These are phyloP conservation scores for Sordaria brevicollis DNA, from an alignment of 495 filamentous ascomycete species.

Conservation along the genomic window DNA sequence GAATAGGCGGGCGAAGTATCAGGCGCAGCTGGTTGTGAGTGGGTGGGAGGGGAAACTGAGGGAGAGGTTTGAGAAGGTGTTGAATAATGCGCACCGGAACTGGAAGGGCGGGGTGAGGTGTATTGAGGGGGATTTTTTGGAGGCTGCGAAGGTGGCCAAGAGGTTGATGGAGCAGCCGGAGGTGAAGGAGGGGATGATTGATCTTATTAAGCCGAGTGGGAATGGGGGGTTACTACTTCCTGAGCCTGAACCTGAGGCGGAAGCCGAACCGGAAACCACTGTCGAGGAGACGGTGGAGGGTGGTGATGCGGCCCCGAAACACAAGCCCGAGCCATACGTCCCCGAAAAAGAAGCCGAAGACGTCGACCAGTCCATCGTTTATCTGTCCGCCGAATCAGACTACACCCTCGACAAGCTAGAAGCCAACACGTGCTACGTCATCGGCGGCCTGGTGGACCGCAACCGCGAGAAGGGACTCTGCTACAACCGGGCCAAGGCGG, in stretches of 20 bases:
- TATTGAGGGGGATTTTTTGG: conserved; percentile 56
- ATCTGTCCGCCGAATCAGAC: conserved; percentile 78
- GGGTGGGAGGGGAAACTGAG: conserved; percentile 68
- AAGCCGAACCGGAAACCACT: neutral
- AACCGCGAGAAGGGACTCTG: conserved; percentile 93
- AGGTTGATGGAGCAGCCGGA: conserved; percentile 44
- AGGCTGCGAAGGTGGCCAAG: conserved; percentile 49
- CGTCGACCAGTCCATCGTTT: conserved; percentile 50
- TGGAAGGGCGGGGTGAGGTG: conserved; percentile 70
- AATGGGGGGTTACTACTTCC: conserved; percentile 12
- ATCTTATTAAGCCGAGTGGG: conserved; percentile 36
- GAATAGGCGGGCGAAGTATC: conserved; percentile 55
- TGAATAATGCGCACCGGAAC: conserved; percentile 53
- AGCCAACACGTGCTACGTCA: conserved; percentile 80
- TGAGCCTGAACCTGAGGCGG: conserved; percentile 13
- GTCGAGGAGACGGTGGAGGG: conserved; percentile 4
- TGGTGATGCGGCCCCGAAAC: neutral
- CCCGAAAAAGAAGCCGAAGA: conserved; percentile 25
- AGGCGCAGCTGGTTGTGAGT: conserved; percentile 59
- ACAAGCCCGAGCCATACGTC: conserved; percentile 16
- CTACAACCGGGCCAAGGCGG: conserved; percentile 66
- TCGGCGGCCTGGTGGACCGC: conserved; percentile 89
- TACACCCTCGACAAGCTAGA: conserved; percentile 70
- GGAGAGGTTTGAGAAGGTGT: conserved; percentile 64
- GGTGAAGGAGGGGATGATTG: conserved; percentile 41